Percentiles rank a stretch among this genome's conserved stretches.
phyloP scores from a whole-genome alignment of 2,329 filamentous ascomycete genomes.

The Parascedosporium putredinis region DNA sequence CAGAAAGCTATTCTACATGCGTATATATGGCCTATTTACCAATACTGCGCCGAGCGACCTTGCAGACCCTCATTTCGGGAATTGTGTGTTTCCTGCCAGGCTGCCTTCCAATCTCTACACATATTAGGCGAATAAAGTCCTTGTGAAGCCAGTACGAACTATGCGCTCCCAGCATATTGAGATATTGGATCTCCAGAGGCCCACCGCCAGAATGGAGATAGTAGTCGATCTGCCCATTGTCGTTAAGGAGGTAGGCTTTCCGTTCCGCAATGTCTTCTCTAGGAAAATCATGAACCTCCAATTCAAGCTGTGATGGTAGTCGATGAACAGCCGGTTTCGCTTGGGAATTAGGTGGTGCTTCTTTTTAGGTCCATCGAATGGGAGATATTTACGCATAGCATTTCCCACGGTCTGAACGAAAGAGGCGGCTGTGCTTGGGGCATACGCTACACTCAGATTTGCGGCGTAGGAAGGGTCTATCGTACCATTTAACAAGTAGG shows the following conservation, averaged over 20 bases:
- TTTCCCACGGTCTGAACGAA: conserved; percentile 55
- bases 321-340: conserved; percentile 28
- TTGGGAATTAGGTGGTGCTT: conserved; percentile 6
- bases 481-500: conserved; percentile 83
- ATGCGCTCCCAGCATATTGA: conserved; percentile 94
- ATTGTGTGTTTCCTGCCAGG: conserved; percentile 54
- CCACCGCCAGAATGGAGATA: conserved; percentile 76
- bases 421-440: conserved; percentile 61
- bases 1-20: no score
- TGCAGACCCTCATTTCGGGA: conserved; percentile 48
- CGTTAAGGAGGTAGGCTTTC: conserved; percentile 78
- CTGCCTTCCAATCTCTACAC: conserved; percentile 72
- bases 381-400: conserved; percentile 52
- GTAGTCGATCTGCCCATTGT: conserved; percentile 93
- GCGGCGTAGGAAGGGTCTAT: conserved; percentile 73
- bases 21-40: neutral
- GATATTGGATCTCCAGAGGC: conserved; percentile 84
- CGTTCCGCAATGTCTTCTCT: conserved; percentile 87
- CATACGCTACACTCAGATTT: conserved; percentile 64
- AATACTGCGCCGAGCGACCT: conserved; percentile 29
- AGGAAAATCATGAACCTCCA: conserved; percentile 92
- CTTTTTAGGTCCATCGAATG: conserved; percentile 15
- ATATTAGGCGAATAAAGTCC: conserved; percentile 85
- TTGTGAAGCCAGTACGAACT: conserved; percentile 83
- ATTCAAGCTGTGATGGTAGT: conserved; percentile 62